Evolutionary conservation across 2,329 filamentous ascomycete genomes (phyloP).

Genomic region (Aspergillus niger): DNA sequence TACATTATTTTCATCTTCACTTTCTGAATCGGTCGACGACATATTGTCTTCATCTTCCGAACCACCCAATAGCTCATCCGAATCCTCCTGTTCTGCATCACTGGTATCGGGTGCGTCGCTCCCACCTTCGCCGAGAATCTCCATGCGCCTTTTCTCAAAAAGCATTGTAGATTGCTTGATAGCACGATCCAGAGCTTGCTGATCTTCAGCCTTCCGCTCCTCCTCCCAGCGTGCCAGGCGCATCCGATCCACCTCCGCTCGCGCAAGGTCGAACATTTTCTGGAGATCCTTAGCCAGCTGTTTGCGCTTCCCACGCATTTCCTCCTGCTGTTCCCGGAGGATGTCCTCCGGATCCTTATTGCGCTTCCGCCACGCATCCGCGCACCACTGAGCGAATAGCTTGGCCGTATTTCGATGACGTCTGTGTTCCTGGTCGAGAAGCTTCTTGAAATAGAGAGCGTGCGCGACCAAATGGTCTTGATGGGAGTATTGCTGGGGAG

Average conservation of each 20-base stretch:
- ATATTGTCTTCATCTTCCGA: conserved; percentile 54
- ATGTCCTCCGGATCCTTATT: conserved; percentile 67
- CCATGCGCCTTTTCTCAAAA: conserved; percentile 48
- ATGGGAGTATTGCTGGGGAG: conserved; percentile 79
- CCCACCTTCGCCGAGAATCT: conserved; percentile 57
- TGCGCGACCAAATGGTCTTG: conserved; percentile 82
- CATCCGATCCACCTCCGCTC: conserved; percentile 58
- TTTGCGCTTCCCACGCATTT: conserved; percentile 69
- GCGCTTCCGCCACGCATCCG: conserved; percentile 45
- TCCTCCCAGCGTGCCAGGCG: conserved; percentile 62
- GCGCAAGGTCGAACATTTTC: conserved; percentile 62
- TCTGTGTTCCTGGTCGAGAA: conserved; percentile 77
- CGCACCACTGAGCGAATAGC: conserved; percentile 64
- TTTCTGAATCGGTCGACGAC: conserved; percentile 49
- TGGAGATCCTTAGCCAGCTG: conserved; percentile 67
- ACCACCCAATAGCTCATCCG: conserved; percentile 58
- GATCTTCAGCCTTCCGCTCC: conserved; percentile 52
- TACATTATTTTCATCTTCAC: conserved; percentile 40
- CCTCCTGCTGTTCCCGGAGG: conserved; percentile 71
- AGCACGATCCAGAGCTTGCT: conserved; percentile 57
- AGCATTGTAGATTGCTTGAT: conserved; percentile 55
- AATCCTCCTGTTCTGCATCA: conserved; percentile 43
- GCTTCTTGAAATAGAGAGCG: conserved; percentile 74
- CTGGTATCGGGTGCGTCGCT: conserved; percentile 71
- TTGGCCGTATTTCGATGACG: conserved; percentile 77